These are phyloP conservation scores for Ceratocystis ficicola DNA, from an alignment of 2,329 filamentous ascomycete species.

Conservation along the genomic window DNA sequence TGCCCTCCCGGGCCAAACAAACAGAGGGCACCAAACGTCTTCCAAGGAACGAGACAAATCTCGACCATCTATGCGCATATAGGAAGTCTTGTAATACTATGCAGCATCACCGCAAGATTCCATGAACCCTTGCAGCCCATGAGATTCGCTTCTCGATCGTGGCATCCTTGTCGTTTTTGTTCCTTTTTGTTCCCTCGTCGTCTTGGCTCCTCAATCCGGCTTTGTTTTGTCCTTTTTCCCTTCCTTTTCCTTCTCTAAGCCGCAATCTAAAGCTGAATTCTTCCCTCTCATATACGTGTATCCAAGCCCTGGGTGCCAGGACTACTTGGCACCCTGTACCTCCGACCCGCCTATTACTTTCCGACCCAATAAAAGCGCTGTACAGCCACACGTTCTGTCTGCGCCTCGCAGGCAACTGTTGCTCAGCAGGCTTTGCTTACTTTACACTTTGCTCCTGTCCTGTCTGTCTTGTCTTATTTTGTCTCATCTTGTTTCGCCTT, in stretches of 20 bases:
- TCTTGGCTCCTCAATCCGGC: background rate
- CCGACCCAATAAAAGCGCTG: background rate
- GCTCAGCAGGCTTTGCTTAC: no score
- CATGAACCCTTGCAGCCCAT: background rate
- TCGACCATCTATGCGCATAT: background rate
- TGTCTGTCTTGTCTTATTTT: no score
- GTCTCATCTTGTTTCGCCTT: no score
- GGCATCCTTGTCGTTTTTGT: background rate
- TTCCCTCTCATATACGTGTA: background rate
- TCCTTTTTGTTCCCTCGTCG: background rate
- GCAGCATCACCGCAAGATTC: background rate
- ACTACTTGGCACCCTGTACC: slow-evolving; percentile 6
- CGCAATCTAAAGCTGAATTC: background rate
- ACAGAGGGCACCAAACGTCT: no score
- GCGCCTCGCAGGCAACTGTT: background rate
- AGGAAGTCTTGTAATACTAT: background rate
- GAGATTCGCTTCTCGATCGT: background rate
- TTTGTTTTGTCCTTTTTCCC: background rate
- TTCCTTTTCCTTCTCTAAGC: background rate
- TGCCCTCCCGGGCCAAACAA: no score
- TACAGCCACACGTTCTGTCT: slow-evolving; percentile 7
- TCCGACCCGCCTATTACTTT: background rate
- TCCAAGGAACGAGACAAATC: background rate
- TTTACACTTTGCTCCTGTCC: no score
- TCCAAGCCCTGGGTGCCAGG: background rate